Percentiles rank a stretch among this genome's conserved stretches.
Evolutionary conservation across 371 early-diverging fungal species (phyloP).

Genomic region (Syncephalastrum monosporum): DNA sequence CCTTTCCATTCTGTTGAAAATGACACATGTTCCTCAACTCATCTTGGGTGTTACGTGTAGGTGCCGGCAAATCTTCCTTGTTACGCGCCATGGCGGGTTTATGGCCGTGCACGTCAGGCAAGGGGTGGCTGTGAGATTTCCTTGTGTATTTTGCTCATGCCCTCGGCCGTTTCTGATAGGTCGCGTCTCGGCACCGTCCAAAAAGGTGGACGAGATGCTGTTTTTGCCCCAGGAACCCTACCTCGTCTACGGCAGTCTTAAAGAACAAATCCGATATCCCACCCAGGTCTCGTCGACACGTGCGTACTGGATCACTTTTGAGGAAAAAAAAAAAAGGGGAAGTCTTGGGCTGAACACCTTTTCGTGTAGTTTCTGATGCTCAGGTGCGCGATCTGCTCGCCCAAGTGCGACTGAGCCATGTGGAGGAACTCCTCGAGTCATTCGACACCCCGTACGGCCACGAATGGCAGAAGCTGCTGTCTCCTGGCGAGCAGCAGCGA

Average conservation of each 20-base stretch:
- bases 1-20: background rate
- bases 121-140: background rate
- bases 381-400: constrained; percentile 44
- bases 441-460: constrained; percentile 54
- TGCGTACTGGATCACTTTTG: constrained; percentile 8
- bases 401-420: constrained; percentile 52
- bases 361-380: constrained; percentile 46
- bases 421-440: constrained; percentile 42
- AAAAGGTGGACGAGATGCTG: constrained; percentile 37
- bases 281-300: constrained; percentile 23
- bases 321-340: background rate
- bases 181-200: background rate
- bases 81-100: constrained; percentile 72
- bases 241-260: constrained; percentile 64
- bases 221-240: constrained; percentile 74
- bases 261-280: constrained; percentile 70
- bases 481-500: constrained; percentile 80
- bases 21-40: background rate
- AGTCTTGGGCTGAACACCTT: background rate
- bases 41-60: constrained; percentile 7
- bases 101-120: constrained; percentile 64
- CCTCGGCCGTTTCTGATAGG: background rate
- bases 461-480: constrained; percentile 68
- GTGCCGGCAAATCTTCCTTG: constrained; percentile 68
- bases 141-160: background rate